phyloP scores from a whole-genome alignment of 2,329 filamentous ascomycete species.

The Sclerotinia borealis region DNA sequence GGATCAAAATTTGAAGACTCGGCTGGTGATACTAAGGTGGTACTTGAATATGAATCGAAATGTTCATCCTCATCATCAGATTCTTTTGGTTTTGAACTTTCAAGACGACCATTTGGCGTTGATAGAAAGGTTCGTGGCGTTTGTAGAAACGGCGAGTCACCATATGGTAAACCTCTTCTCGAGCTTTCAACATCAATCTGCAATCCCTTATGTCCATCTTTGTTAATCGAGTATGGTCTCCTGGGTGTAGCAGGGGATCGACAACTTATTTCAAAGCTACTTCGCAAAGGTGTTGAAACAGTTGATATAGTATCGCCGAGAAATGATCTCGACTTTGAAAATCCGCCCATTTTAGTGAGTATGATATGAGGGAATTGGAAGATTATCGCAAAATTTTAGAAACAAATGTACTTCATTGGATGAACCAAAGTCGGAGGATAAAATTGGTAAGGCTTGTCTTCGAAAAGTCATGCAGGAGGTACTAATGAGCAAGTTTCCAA shows the following conservation, averaged over 20 bases:
- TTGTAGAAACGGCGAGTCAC: background rate
- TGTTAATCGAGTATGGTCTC: background rate
- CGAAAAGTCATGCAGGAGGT: background rate
- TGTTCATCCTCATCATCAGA: background rate
- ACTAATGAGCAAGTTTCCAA: background rate
- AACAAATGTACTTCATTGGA: background rate
- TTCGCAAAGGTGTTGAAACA: background rate
- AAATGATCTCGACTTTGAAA: background rate
- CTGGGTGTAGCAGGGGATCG: background rate
- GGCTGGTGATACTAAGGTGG: background rate
- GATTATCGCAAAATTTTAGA: background rate
- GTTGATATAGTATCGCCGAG: background rate
- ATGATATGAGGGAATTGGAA: background rate
- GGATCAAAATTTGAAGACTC: background rate
- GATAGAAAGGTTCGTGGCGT: background rate
- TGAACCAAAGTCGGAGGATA: background rate
- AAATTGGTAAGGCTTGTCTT: background rate
- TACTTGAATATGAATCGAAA: background rate
- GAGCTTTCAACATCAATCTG: too few species aligned
- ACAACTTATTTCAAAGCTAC: background rate
- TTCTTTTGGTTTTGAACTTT: background rate
- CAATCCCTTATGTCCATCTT: background rate
- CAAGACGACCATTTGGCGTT: too few species aligned
- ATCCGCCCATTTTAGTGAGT: background rate
- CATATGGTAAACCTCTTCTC: background rate